Evolutionary conservation across 768 basidiomycete species (phyloP), one percentile per base, ranked within the genome.

Genomic region (Hortiboletus campestris): DNA sequence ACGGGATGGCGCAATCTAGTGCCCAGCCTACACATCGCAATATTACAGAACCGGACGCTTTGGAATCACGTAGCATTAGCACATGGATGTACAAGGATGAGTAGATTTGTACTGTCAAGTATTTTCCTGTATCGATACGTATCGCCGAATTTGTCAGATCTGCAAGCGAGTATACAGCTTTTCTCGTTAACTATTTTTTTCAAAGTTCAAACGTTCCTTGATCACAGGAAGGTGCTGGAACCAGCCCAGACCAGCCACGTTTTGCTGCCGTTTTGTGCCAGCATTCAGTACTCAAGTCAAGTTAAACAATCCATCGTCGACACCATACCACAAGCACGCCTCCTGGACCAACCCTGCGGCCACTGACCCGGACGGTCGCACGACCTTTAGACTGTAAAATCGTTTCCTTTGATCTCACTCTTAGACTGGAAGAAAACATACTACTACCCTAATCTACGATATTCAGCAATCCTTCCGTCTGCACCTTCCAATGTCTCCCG

Each of bases 1-100:
- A 77, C 78, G 78, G 65, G 80, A 80, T 14, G 87, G 89, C 38
- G 89, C 90, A 10, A 62, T 73, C 49, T 71, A 71, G 61, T 32
- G 48, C n/a, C 29, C 31, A 12, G 46, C 25, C 25, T 25, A 38
- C 29, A 17, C n/a, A 43, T 51, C 20, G 13, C 13, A 32, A 12
- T 50, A 31, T 41, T 38, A 8, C 25, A 57, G 45, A 7, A 44
- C 31, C 13, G 42, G 53, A 49, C 28, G 20, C 19, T 43, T 29
- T 42, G 2, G 35, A 31, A 42, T 45, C 31, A 29, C 45, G 49
- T 53, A 61, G 20, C 11, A 43, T 48, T 48, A 50, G 32, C 14
- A 14, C 14, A 46, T n/a, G 35, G 39, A 51, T 40, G 39, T n/a
- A 53, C 43, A 16, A 36, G 40, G 35, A 42, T 20, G 9, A 47